Evolutionary conservation across 2,329 filamentous ascomycete genomes (phyloP), one percentile per base, ranked within the genome.

Genomic region (Verticillium nonalfalfae): DNA sequence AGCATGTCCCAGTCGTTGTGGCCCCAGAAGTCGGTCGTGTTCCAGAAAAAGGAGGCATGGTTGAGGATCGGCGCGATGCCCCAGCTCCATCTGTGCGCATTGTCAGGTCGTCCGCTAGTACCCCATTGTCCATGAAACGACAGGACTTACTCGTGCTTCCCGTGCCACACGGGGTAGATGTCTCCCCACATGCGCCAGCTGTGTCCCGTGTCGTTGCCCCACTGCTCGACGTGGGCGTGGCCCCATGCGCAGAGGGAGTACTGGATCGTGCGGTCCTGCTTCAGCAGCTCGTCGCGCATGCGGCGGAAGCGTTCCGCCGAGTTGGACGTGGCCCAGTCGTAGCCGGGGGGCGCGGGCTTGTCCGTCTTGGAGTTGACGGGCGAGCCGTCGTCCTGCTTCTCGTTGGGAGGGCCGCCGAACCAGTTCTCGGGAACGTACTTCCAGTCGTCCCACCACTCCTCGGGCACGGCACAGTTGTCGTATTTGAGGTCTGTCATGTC

Each of bases 221-320:
- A 85, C 3, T 68, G 67, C 59, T 78, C 75, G 4, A 85, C 81
- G 15, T 78, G 72, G 0, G 78, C 81, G 15, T 76, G 68, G 4
- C 83, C 83, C 82, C 83, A 85, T 35, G 80, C 75, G 67, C 82
- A 85, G 14, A 85, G 71, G 11, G 75, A 79, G 69, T 79, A 85
- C 4, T 81, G 68, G 13, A 85, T 84, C 0, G 76, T 73, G 14
- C 76, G 72, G 57, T 77, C 72, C 59, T 79, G 76, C 21, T 66
- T 73, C 1, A 75, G 66, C 3, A 85, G 72, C 0, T 80, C 80
- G 67, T 84, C 77, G n/a, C 79, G 74, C 83, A 86, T 86, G 21
- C 67, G 63, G 4, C 66, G 67, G 69, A 78, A 86, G 9, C 83
- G 76, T 34, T 75, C 66, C 3, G 77, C 75, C 0, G 79, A 81